A percentile compares a stretch with the other conserved stretches of the same genome.
phyloP scores from a whole-genome alignment of 495 filamentous ascomycete species.

The Echria macrotheca region DNA sequence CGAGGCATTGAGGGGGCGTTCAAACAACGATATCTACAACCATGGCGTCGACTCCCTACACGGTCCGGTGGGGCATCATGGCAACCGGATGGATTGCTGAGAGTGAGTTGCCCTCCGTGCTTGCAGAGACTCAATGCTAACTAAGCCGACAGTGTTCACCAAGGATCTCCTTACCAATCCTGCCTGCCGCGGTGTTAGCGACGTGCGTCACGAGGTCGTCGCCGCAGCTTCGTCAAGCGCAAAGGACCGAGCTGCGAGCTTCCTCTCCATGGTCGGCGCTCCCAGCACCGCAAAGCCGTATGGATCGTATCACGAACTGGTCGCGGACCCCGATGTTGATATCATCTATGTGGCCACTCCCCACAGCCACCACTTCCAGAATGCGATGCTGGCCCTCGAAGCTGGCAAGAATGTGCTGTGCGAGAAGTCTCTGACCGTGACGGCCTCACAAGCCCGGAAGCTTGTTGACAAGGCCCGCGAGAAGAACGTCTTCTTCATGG shows the following conservation, averaged over 20 bases:
- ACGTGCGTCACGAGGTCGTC: constrained; percentile 71
- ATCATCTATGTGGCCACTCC: constrained; percentile 92
- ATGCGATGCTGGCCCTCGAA: constrained; percentile 72
- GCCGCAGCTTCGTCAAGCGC: constrained; percentile 81
- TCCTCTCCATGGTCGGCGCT: constrained; percentile 62
- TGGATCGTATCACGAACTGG: constrained; percentile 73
- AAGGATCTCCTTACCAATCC: constrained; percentile 79
- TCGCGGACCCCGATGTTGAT: constrained; percentile 70
- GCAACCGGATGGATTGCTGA: constrained; percentile 78
- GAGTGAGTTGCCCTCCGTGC: constrained; percentile 38
- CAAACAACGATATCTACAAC: background rate
- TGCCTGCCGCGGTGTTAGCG: constrained; percentile 60
- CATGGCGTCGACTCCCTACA: constrained; percentile 49
- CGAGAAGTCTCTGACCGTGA: constrained; percentile 92
- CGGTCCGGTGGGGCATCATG: constrained; percentile 74
- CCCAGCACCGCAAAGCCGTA: constrained; percentile 67
- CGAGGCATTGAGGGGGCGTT: background rate
- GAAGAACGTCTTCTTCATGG: constrained; percentile 92
- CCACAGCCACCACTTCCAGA: constrained; percentile 93
- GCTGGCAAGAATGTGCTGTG: constrained; percentile 87
- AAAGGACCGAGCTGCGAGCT: constrained; percentile 58
- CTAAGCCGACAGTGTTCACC: constrained; percentile 47
- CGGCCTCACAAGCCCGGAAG: constrained; percentile 71
- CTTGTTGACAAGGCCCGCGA: constrained; percentile 66
- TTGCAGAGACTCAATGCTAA: background rate